Evolutionary conservation across 257 asterid species (phyloP), one percentile per base, ranked within the genome.

Genomic region (Lycium ferocissimum): DNA sequence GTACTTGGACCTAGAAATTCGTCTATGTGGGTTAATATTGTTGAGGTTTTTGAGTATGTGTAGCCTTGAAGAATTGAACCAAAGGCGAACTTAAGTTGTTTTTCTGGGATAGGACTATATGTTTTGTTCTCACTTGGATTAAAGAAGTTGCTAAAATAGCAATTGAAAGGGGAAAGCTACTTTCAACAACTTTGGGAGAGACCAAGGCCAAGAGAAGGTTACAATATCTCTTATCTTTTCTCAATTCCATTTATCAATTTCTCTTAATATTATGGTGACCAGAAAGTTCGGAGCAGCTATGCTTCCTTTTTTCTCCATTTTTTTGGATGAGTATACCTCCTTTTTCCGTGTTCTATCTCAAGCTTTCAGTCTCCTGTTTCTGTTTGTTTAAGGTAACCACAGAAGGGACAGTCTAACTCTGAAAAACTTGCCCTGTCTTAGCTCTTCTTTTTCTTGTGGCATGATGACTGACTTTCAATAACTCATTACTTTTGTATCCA

Each of bases 81-180:
- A n/a, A n/a, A n/a, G n/a, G n/a, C n/a, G n/a, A n/a, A n/a, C n/a
- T n/a, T n/a, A n/a, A n/a, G n/a, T n/a, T n/a, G n/a, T n/a, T n/a
- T n/a, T n/a, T n/a, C n/a, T n/a, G n/a, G n/a, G n/a, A n/a, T n/a
- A n/a, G n/a, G n/a, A n/a, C n/a, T n/a, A n/a, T n/a, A n/a, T n/a
- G n/a, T n/a, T n/a, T n/a, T n/a, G n/a, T n/a, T 14, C 14, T 51
- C 22, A 13, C 8, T 51, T 76, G 40, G 45, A 14, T 76, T 76
- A 26, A 15, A 22, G 81, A 76, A 7, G 1, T 76, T 76, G 26
- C 47, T 14, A 53, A 63, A 76, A 14, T 26, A 53, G 7, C 26
- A 53, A 76, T 76, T 51, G 63, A 76, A 76, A 75, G 61, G 40
- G 81, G 20, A 75, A 49, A 20, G 61, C 40, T 51, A 3, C 12